A percentile compares a stretch with the other conserved stretches of the same genome.
Conservation (phyloP, 2,329 filamentous ascomycete species). For the Cadophora gregata region DNA sequence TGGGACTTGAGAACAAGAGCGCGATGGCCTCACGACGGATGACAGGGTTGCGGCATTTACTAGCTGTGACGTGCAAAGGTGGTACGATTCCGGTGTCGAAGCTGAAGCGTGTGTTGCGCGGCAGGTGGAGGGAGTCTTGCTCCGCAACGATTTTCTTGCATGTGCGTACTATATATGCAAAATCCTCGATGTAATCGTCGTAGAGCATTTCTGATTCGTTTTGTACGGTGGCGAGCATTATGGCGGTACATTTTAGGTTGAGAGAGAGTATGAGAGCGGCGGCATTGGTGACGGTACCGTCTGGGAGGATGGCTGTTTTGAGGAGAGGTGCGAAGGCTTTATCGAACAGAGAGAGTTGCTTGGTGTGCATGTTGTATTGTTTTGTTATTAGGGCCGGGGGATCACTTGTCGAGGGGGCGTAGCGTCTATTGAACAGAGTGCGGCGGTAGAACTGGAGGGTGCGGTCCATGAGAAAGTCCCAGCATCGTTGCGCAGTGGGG, state of each 20-base stretch:
- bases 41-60: slow-evolving; percentile 64
- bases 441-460: slow-evolving; percentile 40
- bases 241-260: slow-evolving; percentile 34
- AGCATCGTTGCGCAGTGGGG: slow-evolving; percentile 37
- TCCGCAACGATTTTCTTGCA: slow-evolving; percentile 28
- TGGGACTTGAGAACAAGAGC: slow-evolving; percentile 61
- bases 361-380: slow-evolving; percentile 28
- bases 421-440: slow-evolving; percentile 36
- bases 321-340: slow-evolving; percentile 38
- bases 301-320: slow-evolving; percentile 29
- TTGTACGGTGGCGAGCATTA: slow-evolving; percentile 32
- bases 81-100: slow-evolving; percentile 69
- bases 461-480: slow-evolving; percentile 43
- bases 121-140: slow-evolving; percentile 28
- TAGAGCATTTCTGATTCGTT: slow-evolving; percentile 40
- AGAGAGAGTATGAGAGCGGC: slow-evolving; percentile 37
- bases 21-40: slow-evolving; percentile 66
- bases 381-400: slow-evolving; percentile 27
- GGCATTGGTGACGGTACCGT: slow-evolving; percentile 35
- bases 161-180: slow-evolving; percentile 38
- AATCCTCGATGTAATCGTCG: slow-evolving; percentile 35
- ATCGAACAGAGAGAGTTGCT: slow-evolving; percentile 35
- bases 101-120: slow-evolving; percentile 57
- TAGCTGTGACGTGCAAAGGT: slow-evolving; percentile 69
- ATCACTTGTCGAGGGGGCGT: slow-evolving; percentile 30